Conservation (phyloP, 805 yeast genomes). For the Kuraishia hungarica region DNA sequence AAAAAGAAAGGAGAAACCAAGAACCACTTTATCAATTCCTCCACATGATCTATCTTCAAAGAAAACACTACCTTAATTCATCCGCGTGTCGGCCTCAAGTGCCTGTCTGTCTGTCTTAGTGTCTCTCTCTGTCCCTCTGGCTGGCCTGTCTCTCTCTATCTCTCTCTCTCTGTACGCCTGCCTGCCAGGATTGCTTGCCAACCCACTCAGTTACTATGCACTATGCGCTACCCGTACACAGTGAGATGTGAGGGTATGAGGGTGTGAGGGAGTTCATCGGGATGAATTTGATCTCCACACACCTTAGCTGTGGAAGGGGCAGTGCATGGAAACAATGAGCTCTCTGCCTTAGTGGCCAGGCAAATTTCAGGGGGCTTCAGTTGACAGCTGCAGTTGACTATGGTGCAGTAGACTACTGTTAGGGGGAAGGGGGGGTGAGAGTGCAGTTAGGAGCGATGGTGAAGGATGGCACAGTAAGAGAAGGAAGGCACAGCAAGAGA, state of each 20-base stretch:
- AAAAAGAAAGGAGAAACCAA: too few species aligned
- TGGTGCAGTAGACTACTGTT: too few species aligned
- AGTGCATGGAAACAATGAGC: neutral
- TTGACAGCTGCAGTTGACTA: too few species aligned
- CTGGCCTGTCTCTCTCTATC: neutral
- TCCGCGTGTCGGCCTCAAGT: too few species aligned
- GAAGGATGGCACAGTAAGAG: neutral
- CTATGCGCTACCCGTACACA: neutral
- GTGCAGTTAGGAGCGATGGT: neutral
- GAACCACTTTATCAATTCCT: too few species aligned
- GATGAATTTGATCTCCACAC: neutral
- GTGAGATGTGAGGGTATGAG: too few species aligned
- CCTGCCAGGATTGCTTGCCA: too few species aligned
- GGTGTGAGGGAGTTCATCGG: too few species aligned
- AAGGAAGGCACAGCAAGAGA: neutral
- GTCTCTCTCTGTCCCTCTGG: neutral
- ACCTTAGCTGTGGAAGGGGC: neutral
- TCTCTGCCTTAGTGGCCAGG: neutral
- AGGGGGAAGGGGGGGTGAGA: too few species aligned
- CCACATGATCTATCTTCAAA: too few species aligned
- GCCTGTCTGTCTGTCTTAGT: neutral
- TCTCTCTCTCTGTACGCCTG: neutral
- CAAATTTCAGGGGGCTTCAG: constrained; percentile 1
- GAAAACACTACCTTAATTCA: too few species aligned
- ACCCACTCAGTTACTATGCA: neutral